phyloP scores from a whole-genome alignment of 257 asterid genomes.

The Lycium barbarum region DNA sequence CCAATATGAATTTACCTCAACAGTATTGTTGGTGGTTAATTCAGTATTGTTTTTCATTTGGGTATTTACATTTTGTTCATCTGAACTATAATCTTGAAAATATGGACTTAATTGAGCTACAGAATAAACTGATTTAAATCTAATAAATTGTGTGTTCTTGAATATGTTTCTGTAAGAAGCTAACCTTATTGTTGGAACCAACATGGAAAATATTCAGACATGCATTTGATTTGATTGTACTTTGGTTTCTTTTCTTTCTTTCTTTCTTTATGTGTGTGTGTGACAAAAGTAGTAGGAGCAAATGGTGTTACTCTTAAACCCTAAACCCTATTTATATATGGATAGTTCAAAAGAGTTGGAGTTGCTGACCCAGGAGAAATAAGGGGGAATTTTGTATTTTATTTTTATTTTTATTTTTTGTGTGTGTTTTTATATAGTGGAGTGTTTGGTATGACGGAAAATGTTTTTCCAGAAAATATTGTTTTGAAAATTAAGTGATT shows the following conservation, averaged over 20 bases:
- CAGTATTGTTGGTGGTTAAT: slow-evolving; percentile 21
- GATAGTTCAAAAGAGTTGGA: neutral
- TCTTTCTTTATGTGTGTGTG: neutral
- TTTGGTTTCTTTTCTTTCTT: neutral
- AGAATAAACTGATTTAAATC: slow-evolving; percentile 58
- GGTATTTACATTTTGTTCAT: slow-evolving; percentile 40
- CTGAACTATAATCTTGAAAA: slow-evolving; percentile 59
- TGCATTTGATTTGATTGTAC: slow-evolving; percentile 1
- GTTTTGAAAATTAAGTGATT: too few species aligned
- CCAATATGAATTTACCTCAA: slow-evolving; percentile 43
- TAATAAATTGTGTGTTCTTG: slow-evolving; percentile 41
- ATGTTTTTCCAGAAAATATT: too few species aligned
- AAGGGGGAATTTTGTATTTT: too few species aligned
- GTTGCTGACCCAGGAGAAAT: too few species aligned
- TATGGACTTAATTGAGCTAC: slow-evolving; percentile 63
- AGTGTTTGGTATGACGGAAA: too few species aligned
- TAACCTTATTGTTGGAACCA: slow-evolving; percentile 54
- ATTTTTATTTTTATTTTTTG: too few species aligned
- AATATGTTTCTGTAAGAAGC: slow-evolving; percentile 43
- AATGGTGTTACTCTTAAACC: neutral
- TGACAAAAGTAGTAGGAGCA: neutral
- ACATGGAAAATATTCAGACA: slow-evolving; percentile 49
- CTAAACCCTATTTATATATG: slow-evolving; percentile 4
- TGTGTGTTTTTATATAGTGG: too few species aligned
- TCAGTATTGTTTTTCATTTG: neutral